A percentile compares a stretch with the other conserved stretches of the same genome.
phyloP scores from a whole-genome alignment of 78 protist species.

The Speleostelium caveatum region DNA sequence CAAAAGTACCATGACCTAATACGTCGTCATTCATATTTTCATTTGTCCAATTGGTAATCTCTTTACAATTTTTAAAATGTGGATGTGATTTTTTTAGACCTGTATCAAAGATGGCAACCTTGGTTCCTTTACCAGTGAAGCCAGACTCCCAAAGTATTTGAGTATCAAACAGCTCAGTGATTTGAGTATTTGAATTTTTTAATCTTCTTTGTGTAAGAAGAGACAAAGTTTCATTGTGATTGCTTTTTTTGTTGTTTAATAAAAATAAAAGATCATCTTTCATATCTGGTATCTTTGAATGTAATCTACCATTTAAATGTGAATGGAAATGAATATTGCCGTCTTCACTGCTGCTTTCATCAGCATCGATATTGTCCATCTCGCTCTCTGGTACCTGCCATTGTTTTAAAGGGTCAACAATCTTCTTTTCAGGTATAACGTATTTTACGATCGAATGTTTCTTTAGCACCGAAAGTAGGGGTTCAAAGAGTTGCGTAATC shows the following conservation, averaged over 20 bases:
- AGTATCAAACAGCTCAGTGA: slow-evolving; percentile 30
- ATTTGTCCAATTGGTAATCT: slow-evolving; percentile 88
- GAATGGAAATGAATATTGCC: neutral
- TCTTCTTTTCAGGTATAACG: slow-evolving; percentile 20
- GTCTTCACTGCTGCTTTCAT: neutral
- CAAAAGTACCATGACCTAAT: slow-evolving; percentile 97
- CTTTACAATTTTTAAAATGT: slow-evolving; percentile 73
- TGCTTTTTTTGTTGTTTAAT: neutral
- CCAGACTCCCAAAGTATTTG: slow-evolving; percentile 45
- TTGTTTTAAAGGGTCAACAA: slow-evolving; percentile 37
- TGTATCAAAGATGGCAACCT: slow-evolving; percentile 93
- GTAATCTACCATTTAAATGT: slow-evolving; percentile 19
- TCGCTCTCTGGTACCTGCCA: slow-evolving; percentile 14
- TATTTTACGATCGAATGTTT: neutral
- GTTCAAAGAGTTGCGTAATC: neutral
- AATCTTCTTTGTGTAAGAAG: neutral
- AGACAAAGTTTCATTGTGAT: neutral
- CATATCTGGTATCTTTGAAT: slow-evolving; percentile 9
- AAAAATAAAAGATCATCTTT: neutral
- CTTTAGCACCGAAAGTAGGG: neutral
- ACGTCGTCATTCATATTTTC: slow-evolving; percentile 59
- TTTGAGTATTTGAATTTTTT: neutral
- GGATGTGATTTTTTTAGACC: slow-evolving; percentile 80
- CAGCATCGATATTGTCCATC: neutral
- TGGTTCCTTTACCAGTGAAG: slow-evolving; percentile 62